phyloP scores from a whole-genome alignment of 805 yeast genomes.

The Metschnikowia vanudenii region DNA sequence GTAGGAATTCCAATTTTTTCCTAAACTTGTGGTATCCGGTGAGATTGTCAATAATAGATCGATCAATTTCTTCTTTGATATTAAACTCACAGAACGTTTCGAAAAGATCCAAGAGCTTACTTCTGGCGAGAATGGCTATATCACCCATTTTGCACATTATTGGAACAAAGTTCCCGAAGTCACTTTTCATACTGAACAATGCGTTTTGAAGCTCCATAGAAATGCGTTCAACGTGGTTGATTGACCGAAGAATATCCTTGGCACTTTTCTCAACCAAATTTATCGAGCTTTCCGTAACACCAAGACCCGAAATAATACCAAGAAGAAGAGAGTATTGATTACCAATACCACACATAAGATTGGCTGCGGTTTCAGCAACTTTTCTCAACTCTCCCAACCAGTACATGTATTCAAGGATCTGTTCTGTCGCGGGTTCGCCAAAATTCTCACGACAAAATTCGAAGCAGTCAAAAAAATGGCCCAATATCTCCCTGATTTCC shows the following conservation, averaged over 20 bases:
- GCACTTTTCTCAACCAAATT: background rate
- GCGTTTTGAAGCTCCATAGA: background rate
- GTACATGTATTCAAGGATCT: background rate
- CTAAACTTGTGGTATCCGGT: background rate
- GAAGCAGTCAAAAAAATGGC: slow-evolving; percentile 2
- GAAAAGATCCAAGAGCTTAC: background rate
- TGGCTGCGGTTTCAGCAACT: background rate
- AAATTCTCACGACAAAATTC: slow-evolving; percentile 1
- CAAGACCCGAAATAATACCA: background rate
- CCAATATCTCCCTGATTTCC: background rate
- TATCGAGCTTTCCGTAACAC: background rate
- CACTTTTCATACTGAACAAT: background rate
- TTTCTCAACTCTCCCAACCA: slow-evolving; percentile 1
- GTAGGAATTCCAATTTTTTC: background rate
- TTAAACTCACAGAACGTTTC: background rate
- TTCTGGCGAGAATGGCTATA: background rate
- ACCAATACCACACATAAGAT: background rate
- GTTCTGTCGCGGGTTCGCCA: background rate
- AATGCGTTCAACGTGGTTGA: background rate
- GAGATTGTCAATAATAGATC: background rate
- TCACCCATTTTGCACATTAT: background rate
- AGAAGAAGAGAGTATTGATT: background rate
- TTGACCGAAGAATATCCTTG: background rate
- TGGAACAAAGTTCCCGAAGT: background rate
- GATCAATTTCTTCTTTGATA: background rate